Evolutionary conservation across 1,284 basidiomycete species (phyloP), one percentile per base, ranked within the genome.

Genomic region (Pseudomicrostroma phylloplanum): DNA sequence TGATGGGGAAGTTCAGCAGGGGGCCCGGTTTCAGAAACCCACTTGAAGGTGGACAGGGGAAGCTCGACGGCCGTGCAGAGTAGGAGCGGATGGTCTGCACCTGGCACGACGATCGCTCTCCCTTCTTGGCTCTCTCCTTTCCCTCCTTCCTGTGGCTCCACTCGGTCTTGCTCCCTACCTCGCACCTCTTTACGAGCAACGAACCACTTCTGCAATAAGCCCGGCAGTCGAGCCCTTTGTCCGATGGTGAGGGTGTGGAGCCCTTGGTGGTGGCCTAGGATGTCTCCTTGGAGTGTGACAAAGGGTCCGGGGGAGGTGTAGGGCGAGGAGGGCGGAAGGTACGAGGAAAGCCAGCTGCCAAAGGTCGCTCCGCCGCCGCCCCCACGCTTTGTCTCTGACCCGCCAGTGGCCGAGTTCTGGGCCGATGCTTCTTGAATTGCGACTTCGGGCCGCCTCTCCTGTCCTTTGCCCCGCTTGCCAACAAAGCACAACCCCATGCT

Each of bases 401-500:
- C 36, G 36, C 12, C n/a, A 23, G 21, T 3, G 39, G 15, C 23
- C 19, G 15, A 19, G 59, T 12, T 19, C 8, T 19, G 39, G 1
- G 13, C 39, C 19, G 21, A 6, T 36, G 25, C 39, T 41, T 26
- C 41, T 36, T 17, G 17, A 11, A 30, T 15, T 17, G 9, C 73
- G 78, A 56, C 64, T 91, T 91, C 84, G 55, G 94, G 80, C 74
- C 92, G 94, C 15, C 85, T 81, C 51, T 84, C 83, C 73, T 94
- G 94, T 58, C 82, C 61, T 71, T 87, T 86, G 80, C 92, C 30
- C 1, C 76, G 67, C n/a, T 76, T 64, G 26, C 93, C 94, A 8
- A 97, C 88, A 70, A 97, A 97, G 76, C 94, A 97, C n/a, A 97
- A 85, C 0, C 94, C 94, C 88, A 96, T 94, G 79, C 90, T 92